A percentile compares a stretch with the other conserved stretches of the same genome.
These are phyloP conservation scores for Lodderomyces oxycetoniae DNA, from an alignment of 1,139 yeast species.

Conservation along the genomic window DNA sequence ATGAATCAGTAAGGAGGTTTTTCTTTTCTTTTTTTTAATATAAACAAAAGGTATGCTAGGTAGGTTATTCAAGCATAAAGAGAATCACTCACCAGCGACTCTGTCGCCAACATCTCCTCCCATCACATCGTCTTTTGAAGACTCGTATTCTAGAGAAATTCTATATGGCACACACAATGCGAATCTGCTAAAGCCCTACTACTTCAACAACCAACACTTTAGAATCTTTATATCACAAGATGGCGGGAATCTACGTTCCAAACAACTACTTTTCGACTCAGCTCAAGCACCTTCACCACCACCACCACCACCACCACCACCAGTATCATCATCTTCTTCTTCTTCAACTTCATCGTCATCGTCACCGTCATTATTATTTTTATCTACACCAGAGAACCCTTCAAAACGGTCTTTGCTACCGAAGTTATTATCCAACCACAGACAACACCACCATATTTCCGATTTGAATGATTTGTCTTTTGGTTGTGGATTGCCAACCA, in stretches of 20 bases:
- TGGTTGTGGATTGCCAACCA: constrained; percentile 53
- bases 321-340: constrained; percentile 2
- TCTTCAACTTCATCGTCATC: constrained; percentile 7
- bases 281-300: constrained; percentile 16
- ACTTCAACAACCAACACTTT: constrained; percentile 32
- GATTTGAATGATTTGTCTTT: constrained; percentile 52
- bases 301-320: constrained; percentile 5
- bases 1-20: too few species aligned
- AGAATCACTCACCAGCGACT: not conserved
- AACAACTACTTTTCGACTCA: constrained; percentile 48
- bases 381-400: not conserved
- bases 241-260: constrained; percentile 45
- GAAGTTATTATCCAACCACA: constrained; percentile 19
- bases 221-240: constrained; percentile 49
- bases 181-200: constrained; percentile 25
- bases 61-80: constrained; percentile 22
- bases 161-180: constrained; percentile 39
- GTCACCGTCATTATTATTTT: constrained; percentile 3
- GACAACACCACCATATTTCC: constrained; percentile 35
- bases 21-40: too few species aligned
- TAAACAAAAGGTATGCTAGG: too few species aligned
- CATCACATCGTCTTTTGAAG: constrained; percentile 30
- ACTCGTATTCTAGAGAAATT: constrained; percentile 39
- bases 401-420: constrained; percentile 4
- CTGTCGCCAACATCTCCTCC: constrained; percentile 8